Evolutionary conservation across 2,329 filamentous ascomycete species (phyloP), one percentile per base, ranked within the genome.

Genomic region (Colletotrichum karsti): DNA sequence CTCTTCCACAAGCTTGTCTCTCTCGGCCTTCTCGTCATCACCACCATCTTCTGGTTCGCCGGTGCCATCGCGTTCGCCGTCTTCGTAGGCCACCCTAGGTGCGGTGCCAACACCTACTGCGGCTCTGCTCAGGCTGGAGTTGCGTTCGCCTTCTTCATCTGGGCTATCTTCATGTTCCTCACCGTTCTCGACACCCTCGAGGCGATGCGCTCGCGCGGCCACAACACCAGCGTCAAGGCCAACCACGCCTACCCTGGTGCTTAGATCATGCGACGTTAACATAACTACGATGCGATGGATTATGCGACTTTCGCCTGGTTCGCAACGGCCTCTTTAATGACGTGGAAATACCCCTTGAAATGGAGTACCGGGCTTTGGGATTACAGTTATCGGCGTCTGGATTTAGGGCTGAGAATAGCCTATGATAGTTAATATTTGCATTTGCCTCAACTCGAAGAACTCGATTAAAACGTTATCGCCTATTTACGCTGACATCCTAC

Each of bases 11-110:
- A 85, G 58, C 88, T 89, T 56, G 88, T 85, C 48, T 87, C 94
- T 15, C 82, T 95, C 18, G 90, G 74, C 1, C 84, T 93, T 33
- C 92, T 97, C 74, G 84, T 83, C 51, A 72, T 96, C 24, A 96
- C 93, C 9, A 91, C 92, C 81, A 85, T 97, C 63, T 97, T 97
- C 83, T 97, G 94, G 94, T 96, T 98, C 76, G 91, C 92, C 1
- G 94, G 93, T 7, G 92, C 94, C 74, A 90, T 97, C 72, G 93
- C 93, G 0, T 80, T 95, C 10, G 93, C 92, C 0, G 91, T 90
- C 20, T 84, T 84, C 62, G 80, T 94, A 64, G 87, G 87, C 59
- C 84, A 87, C 15, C 81, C 88, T 0, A 79, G 76, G 8, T 81
- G 86, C 63, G 90, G 89, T 75, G 83, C 81, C 44, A 81, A 79